phyloP scores from a whole-genome alignment of 225 moss, liverwort and hornwort genomes.

The Pseudisothecium myosuroides region DNA sequence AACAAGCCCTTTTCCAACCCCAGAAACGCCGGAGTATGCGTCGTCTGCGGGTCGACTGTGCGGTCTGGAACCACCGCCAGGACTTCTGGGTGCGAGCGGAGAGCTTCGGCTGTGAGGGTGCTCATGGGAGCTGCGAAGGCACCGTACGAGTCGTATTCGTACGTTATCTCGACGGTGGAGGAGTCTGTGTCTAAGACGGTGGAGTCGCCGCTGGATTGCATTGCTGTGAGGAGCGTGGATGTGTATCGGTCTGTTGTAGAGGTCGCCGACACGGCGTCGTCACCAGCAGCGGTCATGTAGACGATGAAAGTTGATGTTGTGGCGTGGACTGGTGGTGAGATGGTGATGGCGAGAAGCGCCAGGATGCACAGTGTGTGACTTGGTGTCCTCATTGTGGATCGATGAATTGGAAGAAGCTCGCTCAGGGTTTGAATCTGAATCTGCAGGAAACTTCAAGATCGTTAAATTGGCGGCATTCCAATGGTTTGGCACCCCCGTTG shows the following conservation, averaged over 20 bases:
- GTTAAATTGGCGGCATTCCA: background rate
- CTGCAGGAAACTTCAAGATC: background rate
- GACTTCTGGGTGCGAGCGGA: background rate
- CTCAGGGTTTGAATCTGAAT: background rate
- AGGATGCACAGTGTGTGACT: background rate
- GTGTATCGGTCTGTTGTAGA: background rate
- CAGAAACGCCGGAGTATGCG: constrained; percentile 46
- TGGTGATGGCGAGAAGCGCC: background rate
- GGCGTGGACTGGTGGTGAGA: background rate
- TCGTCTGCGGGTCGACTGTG: constrained; percentile 2
- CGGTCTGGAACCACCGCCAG: background rate
- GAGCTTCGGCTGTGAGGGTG: background rate
- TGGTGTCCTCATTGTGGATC: background rate
- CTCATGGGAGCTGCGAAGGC: background rate
- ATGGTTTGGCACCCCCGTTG: too few relatives aligned
- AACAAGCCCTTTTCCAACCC: constrained; percentile 3
- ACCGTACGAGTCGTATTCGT: background rate
- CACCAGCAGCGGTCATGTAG: background rate
- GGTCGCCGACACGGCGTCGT: background rate
- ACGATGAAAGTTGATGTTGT: background rate
- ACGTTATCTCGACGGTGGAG: background rate
- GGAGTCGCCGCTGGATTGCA: background rate
- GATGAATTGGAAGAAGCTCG: background rate
- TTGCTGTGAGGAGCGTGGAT: background rate
- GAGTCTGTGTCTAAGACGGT: background rate